A percentile compares a stretch with the other conserved stretches of the same genome.
These are phyloP conservation scores for Mychonastes homosphaera DNA, from an alignment of 139 green algal species.

Conservation along the genomic window DNA sequence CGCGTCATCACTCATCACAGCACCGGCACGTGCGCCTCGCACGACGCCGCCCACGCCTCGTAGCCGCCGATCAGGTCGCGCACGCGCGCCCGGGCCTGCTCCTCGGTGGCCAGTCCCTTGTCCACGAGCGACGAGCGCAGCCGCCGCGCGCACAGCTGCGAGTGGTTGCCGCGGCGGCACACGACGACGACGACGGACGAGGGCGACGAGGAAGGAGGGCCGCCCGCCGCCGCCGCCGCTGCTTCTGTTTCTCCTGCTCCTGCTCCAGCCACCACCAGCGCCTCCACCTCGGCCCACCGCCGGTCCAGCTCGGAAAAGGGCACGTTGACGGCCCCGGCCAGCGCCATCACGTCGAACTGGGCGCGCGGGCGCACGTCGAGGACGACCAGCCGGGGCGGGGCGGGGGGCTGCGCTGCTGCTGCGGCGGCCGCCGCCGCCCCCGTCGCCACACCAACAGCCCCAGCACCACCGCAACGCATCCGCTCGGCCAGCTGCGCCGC, in stretches of 20 bases:
- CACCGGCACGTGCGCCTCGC: constrained; percentile 45
- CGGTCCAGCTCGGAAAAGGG: constrained; percentile 33
- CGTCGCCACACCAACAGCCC: neutral
- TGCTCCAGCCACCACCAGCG: constrained; percentile 16
- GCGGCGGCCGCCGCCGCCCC: constrained; percentile 5
- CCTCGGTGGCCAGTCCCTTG: too few species aligned
- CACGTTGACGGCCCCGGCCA: constrained; percentile 38
- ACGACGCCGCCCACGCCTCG: constrained; percentile 52
- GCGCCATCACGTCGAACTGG: constrained; percentile 54
- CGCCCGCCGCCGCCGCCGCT: neutral
- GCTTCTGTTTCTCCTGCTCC: neutral
- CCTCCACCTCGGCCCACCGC: constrained; percentile 18
- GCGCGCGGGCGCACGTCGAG: constrained; percentile 66
- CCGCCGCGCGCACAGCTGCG: constrained; percentile 62
- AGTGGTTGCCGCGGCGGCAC: constrained; percentile 89
- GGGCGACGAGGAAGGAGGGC: neutral
- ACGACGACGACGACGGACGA: constrained; percentile 57
- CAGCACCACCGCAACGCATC: neutral
- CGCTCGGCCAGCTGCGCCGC: constrained; percentile 8
- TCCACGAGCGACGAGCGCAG: constrained; percentile 37
- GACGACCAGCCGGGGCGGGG: constrained; percentile 23
- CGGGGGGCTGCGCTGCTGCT: neutral
- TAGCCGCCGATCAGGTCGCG: constrained; percentile 74
- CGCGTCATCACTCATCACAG: too few species aligned
- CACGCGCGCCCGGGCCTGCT: too few species aligned